Conservation (phyloP, 306 rosid species). For the Acacia acuminata region DNA sequence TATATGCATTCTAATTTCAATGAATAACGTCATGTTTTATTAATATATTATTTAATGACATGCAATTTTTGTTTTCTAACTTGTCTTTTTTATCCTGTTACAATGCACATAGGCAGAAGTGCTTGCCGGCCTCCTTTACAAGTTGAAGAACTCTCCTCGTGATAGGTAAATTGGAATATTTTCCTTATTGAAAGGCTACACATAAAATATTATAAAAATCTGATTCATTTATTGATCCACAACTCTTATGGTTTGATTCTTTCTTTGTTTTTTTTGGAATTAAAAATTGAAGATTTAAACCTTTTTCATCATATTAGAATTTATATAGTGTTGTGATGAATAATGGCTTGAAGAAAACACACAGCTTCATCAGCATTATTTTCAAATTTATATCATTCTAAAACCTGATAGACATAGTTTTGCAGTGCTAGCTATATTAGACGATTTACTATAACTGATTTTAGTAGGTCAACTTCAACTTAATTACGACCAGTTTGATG, state of each 20-base stretch:
- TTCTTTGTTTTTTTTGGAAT: background rate
- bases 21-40: too few species aligned
- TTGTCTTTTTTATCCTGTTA: background rate
- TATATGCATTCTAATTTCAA: too few species aligned
- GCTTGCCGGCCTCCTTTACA: slow-evolving; percentile 71
- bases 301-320: too few species aligned
- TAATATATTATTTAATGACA: too few species aligned
- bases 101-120: slow-evolving; percentile 73
- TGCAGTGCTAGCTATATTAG: too few species aligned
- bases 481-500: too few species aligned
- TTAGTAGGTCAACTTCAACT: too few species aligned
- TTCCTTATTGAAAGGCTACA: background rate
- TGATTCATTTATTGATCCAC: background rate
- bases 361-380: background rate
- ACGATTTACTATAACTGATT: too few species aligned
- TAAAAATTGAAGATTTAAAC: too few species aligned
- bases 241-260: background rate
- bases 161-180: slow-evolving; percentile 48
- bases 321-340: background rate
- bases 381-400: slow-evolving; percentile 5
- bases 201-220: too few species aligned
- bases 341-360: background rate
- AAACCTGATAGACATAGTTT: too few species aligned
- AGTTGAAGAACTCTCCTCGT: slow-evolving; percentile 71
- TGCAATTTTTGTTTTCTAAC: background rate